Base-by-base conservation (phyloP, 2,329 filamentous ascomycete genomes). In the Sporothrix euskadiensis region DNA sequence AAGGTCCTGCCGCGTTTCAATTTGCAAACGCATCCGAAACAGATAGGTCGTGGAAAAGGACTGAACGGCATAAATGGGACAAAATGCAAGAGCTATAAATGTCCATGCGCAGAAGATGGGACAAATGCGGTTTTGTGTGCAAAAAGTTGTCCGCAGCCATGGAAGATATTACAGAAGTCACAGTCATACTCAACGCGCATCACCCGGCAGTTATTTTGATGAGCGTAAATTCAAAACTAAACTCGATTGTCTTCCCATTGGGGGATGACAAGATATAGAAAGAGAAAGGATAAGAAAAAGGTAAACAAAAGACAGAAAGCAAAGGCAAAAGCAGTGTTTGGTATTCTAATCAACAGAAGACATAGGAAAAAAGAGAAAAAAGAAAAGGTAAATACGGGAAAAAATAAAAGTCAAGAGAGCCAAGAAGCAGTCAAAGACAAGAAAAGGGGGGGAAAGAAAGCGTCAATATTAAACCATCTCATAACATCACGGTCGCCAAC, bases 11-110 rank as follows among this genome's bases (percentile, higher is more conserved):
- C 30, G 66, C 35, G 66, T 69, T 57, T 69, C 54, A 71, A 26
- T 26, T 26, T 26, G 26, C 26, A 26, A 71, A 71, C 26, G n/a
- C 54, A 39, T 52, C 68, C 68, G 68, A 57, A 70, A 70, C 68
- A 70, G 68, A 69, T 1, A 35, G 59, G 35, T 65, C 35, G 59
- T 26, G 9, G 16, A 0, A 22, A 6, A n/a, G 8, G 14, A 56
- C 52, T 7, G 3, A n/a, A 63, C 8, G 41, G 59, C 59, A 35
- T 35, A 6, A 3, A n/a, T n/a, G 59, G 35, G 32, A 41, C 35
- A 63, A 63, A 2, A 19, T 14, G 30, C n/a, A 56, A 56, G n/a
- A 52, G 47, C 26, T 52, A 35, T 2, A 35, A 35, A 35, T 35
- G 35, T 35, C 35, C 35, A 35, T 35, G 35, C 35, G 35, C 35